phyloP scores from a whole-genome alignment of 1,284 basidiomycete species.

The Ceratobasidium sp. region DNA sequence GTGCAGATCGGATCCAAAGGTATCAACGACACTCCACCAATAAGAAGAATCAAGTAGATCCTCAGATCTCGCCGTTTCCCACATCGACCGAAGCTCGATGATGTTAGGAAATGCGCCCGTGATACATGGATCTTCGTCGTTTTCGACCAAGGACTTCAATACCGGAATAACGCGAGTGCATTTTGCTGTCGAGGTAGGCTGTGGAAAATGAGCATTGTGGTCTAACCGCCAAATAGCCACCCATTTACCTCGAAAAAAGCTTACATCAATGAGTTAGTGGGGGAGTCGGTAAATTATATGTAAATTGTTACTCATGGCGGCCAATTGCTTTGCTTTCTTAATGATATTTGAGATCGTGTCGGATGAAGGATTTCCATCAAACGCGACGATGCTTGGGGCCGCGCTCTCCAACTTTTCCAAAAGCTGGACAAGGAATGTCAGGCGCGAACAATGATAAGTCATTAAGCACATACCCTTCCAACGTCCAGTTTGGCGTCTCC shows the following conservation, averaged over 20 bases:
- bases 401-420: constrained; percentile 55
- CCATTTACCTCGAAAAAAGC: constrained; percentile 45
- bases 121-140: constrained; percentile 50
- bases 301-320: constrained; percentile 9
- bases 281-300: constrained; percentile 44
- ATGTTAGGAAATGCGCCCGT: constrained; percentile 81
- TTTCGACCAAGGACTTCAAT: constrained; percentile 51
- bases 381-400: constrained; percentile 67
- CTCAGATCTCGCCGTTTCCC: constrained; percentile 50
- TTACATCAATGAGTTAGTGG: not conserved
- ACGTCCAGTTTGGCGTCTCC: constrained; percentile 55
- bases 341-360: constrained; percentile 63
- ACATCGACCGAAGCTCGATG: constrained; percentile 75
- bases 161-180: constrained; percentile 73
- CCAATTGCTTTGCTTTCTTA: constrained; percentile 41
- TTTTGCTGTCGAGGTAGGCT: constrained; percentile 90
- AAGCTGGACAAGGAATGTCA: not conserved
- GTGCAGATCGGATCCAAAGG: constrained; percentile 68
- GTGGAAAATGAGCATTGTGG: not conserved
- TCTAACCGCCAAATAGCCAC: constrained; percentile 48
- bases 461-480: constrained; percentile 54
- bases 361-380: constrained; percentile 83
- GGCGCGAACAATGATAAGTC: not conserved
- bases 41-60: constrained; percentile 43
- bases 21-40: constrained; percentile 74